These are phyloP conservation scores for Cyberlindnera bimundalis DNA, from an alignment of 805 yeast genomes.

Conservation along the genomic window DNA sequence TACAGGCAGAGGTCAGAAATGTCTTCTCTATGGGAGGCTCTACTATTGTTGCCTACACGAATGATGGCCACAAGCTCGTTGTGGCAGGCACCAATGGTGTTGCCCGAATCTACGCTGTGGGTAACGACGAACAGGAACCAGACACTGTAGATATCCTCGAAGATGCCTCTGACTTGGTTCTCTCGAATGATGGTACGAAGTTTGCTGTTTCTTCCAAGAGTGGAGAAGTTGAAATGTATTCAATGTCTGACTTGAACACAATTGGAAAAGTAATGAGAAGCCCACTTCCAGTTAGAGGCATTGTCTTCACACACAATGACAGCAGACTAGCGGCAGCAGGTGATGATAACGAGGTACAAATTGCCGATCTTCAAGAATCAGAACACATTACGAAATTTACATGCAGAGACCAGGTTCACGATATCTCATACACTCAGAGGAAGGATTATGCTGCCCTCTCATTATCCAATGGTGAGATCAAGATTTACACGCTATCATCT, in stretches of 20 bases:
- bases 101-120: constrained; percentile 19
- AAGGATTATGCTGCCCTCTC: constrained; percentile 58
- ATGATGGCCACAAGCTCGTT: constrained; percentile 19
- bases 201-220: constrained; percentile 22
- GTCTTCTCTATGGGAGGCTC: constrained; percentile 26
- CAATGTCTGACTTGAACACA: constrained; percentile 11
- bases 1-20: constrained; percentile 15
- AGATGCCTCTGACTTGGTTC: constrained; percentile 18
- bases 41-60: constrained; percentile 20
- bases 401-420: constrained; percentile 52
- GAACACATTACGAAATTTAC: constrained; percentile 30
- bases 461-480: constrained; percentile 55
- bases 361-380: constrained; percentile 39
- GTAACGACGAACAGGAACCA: constrained; percentile 25
- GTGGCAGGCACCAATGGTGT: constrained; percentile 27
- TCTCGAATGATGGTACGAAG: constrained; percentile 13
- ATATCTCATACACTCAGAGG: constrained; percentile 51
- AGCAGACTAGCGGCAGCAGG: constrained; percentile 60
- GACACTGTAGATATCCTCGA: constrained; percentile 25
- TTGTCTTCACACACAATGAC: constrained; percentile 58
- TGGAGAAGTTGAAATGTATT: constrained; percentile 28
- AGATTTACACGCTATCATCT: constrained; percentile 48
- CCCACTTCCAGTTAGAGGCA: constrained; percentile 42
- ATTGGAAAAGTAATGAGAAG: constrained; percentile 23
- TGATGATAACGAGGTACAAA: constrained; percentile 54